Evolutionary conservation across 2,329 filamentous ascomycete species (phyloP), one percentile per base, ranked within the genome.

Genomic region (Penicillium corylophilum): DNA sequence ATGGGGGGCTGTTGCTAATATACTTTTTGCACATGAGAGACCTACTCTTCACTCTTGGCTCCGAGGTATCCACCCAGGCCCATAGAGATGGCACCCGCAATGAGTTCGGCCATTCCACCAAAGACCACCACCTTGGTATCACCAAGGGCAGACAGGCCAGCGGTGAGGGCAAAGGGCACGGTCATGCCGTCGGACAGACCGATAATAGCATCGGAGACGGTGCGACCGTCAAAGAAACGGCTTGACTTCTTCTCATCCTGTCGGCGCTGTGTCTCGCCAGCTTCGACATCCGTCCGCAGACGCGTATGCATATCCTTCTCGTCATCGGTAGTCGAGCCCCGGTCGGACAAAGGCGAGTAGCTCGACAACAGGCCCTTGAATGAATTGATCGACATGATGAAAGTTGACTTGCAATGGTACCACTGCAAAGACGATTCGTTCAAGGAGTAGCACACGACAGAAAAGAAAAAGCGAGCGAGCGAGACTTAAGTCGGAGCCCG

Each of bases 181-280:
- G 88, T 92, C 60, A 92, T 78, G 15, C 88, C 88, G 64, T 92
- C 88, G 0, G 88, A 86, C 61, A 91, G 84, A 47, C 88, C 88
- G 60, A 92, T 86, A 53, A 88, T 90, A 56, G 85, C 79, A 69
- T 89, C 85, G 41, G 71, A 74, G 8, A 74, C 67, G 20, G 70
- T 66, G 7, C 71, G 69, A 29, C 70, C 68, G 40, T 74, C 70
- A 24, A 74, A 60, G 46, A 66, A 56, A 38, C 62, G 63, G 15
- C 51, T 56, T 8, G 62, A 56, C 39, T 64, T 67, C 50, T 64
- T 61, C 40, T 67, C 63, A 40, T 45, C 41, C 18, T 55, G 49
- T 26, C 49, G 54, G 16, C 28, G 33, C 28, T 26, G 40, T 20
- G 29, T 53, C 4, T 55, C 54, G 22, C 46, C 51, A 6, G 50